Conservation (phyloP, 805 yeast genomes). For the Blastobotrys americana region DNA sequence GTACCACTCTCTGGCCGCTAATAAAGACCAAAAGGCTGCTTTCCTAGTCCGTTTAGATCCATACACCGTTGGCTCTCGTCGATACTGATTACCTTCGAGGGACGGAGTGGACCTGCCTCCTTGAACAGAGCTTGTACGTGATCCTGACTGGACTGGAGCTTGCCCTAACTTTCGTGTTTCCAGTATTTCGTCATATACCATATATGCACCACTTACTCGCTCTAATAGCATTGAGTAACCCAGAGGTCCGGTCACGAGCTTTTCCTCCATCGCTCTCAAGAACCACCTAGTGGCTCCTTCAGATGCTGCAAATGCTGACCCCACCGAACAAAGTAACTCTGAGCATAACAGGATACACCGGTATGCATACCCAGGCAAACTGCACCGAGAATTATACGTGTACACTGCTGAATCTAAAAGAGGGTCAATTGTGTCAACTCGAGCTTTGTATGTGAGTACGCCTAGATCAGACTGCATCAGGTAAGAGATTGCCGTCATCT, state of each 20-base stretch:
- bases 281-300: conserved; percentile 42
- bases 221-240: conserved; percentile 48
- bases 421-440: conserved; percentile 48
- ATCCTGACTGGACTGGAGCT: too few relatives aligned
- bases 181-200: conserved; percentile 20
- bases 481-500: conserved; percentile 72
- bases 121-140: conserved; percentile 29
- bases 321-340: conserved; percentile 52
- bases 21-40: conserved; percentile 65
- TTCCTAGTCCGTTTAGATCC: conserved; percentile 60
- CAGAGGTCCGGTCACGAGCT: conserved; percentile 31
- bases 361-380: conserved; percentile 60
- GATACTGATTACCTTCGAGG: background rate
- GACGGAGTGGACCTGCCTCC: conserved; percentile 6
- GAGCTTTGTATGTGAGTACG: background rate
- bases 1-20: conserved; percentile 70
- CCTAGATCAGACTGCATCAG: conserved; percentile 41
- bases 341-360: conserved; percentile 59
- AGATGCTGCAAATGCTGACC: conserved; percentile 34
- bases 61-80: background rate
- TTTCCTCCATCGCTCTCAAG: conserved; percentile 38
- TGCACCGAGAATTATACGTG: conserved; percentile 65
- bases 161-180: conserved; percentile 12
- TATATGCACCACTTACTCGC: conserved; percentile 47
- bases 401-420: conserved; percentile 65